phyloP scores from a whole-genome alignment of 2,329 filamentous ascomycete species.

The Macroventuria anomochaeta region DNA sequence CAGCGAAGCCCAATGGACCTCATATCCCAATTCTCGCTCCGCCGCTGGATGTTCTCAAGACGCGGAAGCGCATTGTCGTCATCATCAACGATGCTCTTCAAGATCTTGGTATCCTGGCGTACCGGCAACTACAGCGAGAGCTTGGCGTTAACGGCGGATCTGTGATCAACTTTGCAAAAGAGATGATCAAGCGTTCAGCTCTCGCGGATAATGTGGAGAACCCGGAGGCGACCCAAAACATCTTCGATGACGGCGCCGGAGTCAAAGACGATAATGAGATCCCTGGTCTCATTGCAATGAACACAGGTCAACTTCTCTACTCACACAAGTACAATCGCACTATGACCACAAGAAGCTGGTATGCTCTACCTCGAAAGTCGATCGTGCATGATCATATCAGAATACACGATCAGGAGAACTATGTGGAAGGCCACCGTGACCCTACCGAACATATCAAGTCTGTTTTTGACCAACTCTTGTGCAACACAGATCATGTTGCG shows the following conservation, averaged over 20 bases:
- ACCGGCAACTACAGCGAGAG: constrained; percentile 67
- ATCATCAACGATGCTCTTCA: constrained; percentile 80
- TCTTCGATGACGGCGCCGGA: constrained; percentile 29
- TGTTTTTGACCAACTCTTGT: constrained; percentile 70
- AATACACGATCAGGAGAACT: constrained; percentile 64
- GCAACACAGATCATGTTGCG: constrained; percentile 52
- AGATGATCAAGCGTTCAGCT: constrained; percentile 46
- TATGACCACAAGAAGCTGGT: constrained; percentile 65
- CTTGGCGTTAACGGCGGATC: constrained; percentile 76
- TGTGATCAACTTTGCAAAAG: constrained; percentile 67
- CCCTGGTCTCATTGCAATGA: constrained; percentile 70
- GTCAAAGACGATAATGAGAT: constrained; percentile 27
- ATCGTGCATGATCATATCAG: constrained; percentile 62
- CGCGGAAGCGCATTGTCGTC: constrained; percentile 70
- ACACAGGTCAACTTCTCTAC: constrained; percentile 79
- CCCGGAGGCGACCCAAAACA: not conserved
- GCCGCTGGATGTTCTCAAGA: constrained; percentile 56
- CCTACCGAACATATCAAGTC: constrained; percentile 68
- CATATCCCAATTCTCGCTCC: constrained; percentile 74
- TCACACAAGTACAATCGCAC: constrained; percentile 68
- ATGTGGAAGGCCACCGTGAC: constrained; percentile 65
- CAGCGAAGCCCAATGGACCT: constrained; percentile 51
- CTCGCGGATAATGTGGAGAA: constrained; percentile 10
- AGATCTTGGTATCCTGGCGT: constrained; percentile 77
- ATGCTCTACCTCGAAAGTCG: constrained; percentile 66